phyloP scores from a whole-genome alignment of 331 rosid genomes.

The Pyrus hybrid region DNA sequence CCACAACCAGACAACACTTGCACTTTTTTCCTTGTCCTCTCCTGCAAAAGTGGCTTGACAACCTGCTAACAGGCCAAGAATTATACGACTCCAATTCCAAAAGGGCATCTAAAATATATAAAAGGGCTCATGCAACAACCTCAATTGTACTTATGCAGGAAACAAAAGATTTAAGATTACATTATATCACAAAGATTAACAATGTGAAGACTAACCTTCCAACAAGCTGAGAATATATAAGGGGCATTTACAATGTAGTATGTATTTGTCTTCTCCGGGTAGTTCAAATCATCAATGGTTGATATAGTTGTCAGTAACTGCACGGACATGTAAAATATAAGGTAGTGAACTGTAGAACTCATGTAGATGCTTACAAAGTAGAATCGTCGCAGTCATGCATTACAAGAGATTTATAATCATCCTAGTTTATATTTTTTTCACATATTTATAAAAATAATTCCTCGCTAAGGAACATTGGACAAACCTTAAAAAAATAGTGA shows the following conservation, averaged over 20 bases:
- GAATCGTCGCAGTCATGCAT: background rate
- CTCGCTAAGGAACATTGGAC: background rate
- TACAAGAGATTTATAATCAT: background rate
- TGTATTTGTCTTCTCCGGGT: conserved; percentile 88
- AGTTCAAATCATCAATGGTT: conserved; percentile 86
- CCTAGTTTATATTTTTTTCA: background rate
- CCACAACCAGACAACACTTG: conserved; percentile 87
- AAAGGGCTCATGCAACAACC: background rate
- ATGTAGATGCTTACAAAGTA: background rate
- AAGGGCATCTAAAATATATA: background rate
- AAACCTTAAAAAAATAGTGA: background rate
- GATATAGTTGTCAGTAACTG: conserved; percentile 80
- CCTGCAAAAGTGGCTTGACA: conserved; percentile 95
- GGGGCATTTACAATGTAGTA: conserved; percentile 84
- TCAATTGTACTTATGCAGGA: background rate
- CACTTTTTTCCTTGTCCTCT: conserved; percentile 80
- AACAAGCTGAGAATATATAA: conserved; percentile 86
- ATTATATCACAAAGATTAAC: conserved; percentile 11
- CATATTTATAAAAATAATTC: background rate
- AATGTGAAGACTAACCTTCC: conserved; percentile 62
- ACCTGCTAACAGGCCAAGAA: conserved; percentile 49
- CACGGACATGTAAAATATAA: conserved; percentile 24
- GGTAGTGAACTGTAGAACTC: background rate
- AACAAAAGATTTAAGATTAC: background rate
- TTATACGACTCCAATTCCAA: conserved; percentile 9